Evolutionary conservation across 495 filamentous ascomycete species (phyloP), one percentile per base, ranked within the genome.

Genomic region (Acidiella bohemica): DNA sequence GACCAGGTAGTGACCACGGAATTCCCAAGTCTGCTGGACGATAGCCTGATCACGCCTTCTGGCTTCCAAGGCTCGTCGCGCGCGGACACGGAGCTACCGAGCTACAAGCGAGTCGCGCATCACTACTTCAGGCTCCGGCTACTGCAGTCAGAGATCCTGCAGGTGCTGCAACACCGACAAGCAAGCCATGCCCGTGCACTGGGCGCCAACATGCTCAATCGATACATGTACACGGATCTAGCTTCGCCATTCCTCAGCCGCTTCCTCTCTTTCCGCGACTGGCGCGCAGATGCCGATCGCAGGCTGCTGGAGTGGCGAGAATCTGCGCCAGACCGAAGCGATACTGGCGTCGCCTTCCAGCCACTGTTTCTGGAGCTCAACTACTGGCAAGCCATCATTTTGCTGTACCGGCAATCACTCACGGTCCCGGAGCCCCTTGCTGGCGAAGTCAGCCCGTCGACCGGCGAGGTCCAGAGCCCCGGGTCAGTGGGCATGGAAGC

Each of bases 301-400:
- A 71, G 88, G 31, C 56, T 95, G 34, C 78, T 72, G 44, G 78
- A 90, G 51, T 96, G 88, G 88, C 87, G 88, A 45, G 75, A 80
- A 32, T 72, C 75, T 27, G 79, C 85, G 2, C 88, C 88, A 1
- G 75, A 66, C 2, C 79, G 77, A 45, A 56, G 71, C 16, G 77
- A 92, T 21, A 92, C 80, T 0, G 86, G 86, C 7, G 88, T 96
- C 17, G 71, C 73, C 6, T 95, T 96, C 58, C 80, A 78, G 4
- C 73, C 80, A 7, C 75, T 92, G 34, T 87, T 95, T 47, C 64
- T 95, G 5, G 84, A 94, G 44, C 60, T 96, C 34, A 96, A 96
- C 55, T 96, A 95, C 56, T 96, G 86, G 84, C 88, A 96, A 58
- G 82, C 85, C n/a, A 75, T 95, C 39, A 92, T 96, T 47, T 82